Conservation (phyloP, 1,284 basidiomycete species). For the Laetiporus sulphureus region DNA sequence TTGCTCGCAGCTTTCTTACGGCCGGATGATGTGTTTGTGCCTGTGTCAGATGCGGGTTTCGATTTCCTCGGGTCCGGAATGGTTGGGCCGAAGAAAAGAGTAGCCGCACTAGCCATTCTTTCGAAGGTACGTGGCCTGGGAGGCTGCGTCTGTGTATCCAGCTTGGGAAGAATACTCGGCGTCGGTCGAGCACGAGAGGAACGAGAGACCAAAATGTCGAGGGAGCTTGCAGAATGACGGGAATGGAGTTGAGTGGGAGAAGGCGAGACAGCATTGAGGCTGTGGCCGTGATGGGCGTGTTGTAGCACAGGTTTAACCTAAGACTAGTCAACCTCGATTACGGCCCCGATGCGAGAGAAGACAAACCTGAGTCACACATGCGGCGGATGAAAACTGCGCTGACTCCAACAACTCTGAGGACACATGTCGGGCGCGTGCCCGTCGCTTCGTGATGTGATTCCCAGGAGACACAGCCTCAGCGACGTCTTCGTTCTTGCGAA, state of each 20-base stretch:
- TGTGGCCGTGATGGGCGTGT: too few species aligned
- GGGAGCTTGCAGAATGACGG: too few species aligned
- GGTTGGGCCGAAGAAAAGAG: slow-evolving; percentile 66
- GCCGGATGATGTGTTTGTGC: background rate
- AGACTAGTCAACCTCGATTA: slow-evolving; percentile 11
- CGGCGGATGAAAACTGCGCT: slow-evolving; percentile 30
- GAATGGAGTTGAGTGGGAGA: too few species aligned
- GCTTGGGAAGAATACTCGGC: too few species aligned
- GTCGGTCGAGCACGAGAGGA: slow-evolving; percentile 10
- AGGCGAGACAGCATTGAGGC: slow-evolving; percentile 16
- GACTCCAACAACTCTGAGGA: slow-evolving; percentile 58
- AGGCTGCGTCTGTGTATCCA: too few species aligned
- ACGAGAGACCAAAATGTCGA: too few species aligned
- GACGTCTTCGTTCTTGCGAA: slow-evolving; percentile 40
- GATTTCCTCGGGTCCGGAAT: slow-evolving; percentile 29
- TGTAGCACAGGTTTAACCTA: too few species aligned
- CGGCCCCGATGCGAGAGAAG: slow-evolving; percentile 8
- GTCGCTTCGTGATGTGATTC: slow-evolving; percentile 64
- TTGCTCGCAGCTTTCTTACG: too few species aligned
- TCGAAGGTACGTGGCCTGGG: too few species aligned
- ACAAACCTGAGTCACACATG: slow-evolving; percentile 21
- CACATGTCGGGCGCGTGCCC: slow-evolving; percentile 60
- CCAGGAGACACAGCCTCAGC: slow-evolving; percentile 65
- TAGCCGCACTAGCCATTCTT: slow-evolving; percentile 41
- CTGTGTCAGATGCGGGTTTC: background rate